phyloP scores from a whole-genome alignment of 2,329 filamentous ascomycete species.

The Fusarium musae region DNA sequence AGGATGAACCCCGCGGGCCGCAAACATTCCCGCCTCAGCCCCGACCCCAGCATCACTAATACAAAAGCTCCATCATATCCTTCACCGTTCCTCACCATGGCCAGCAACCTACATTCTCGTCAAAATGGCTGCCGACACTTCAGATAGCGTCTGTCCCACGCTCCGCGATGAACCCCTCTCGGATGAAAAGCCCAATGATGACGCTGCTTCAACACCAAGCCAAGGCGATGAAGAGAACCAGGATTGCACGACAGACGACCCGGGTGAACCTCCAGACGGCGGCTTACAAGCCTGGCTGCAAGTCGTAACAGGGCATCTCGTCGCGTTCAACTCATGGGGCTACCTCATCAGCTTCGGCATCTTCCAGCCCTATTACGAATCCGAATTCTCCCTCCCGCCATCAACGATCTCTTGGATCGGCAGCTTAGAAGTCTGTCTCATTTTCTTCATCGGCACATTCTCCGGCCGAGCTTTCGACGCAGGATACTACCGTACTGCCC shows the following conservation, averaged over 20 bases:
- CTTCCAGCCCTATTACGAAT: conserved; percentile 54
- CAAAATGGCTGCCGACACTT: background rate
- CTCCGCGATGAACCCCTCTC: background rate
- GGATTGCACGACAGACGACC: background rate
- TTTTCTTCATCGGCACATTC: conserved; percentile 54
- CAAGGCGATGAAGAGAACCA: background rate
- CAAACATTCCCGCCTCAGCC: background rate
- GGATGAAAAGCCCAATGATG: conserved; percentile 23
- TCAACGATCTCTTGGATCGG: conserved; percentile 61
- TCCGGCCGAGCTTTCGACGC: conserved; percentile 56
- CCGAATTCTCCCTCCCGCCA: conserved; percentile 45
- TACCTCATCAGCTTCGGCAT: conserved; percentile 54
- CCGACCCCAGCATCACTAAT: background rate
- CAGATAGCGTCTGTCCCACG: conserved; percentile 23
- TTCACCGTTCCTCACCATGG: background rate
- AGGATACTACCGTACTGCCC: conserved; percentile 51
- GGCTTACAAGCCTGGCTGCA: conserved; percentile 53
- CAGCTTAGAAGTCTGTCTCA: conserved; percentile 57
- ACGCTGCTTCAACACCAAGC: conserved; percentile 9
- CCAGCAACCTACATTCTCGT: background rate
- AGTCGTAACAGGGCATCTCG: conserved; percentile 51
- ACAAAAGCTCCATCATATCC: conserved; percentile 3
- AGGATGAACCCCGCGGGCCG: conserved; percentile 29
- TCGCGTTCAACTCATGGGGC: conserved; percentile 54
- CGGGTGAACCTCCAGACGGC: conserved; percentile 48